These are phyloP conservation scores for Peterozyma toletana DNA, from an alignment of 805 yeast species.

Conservation along the genomic window DNA sequence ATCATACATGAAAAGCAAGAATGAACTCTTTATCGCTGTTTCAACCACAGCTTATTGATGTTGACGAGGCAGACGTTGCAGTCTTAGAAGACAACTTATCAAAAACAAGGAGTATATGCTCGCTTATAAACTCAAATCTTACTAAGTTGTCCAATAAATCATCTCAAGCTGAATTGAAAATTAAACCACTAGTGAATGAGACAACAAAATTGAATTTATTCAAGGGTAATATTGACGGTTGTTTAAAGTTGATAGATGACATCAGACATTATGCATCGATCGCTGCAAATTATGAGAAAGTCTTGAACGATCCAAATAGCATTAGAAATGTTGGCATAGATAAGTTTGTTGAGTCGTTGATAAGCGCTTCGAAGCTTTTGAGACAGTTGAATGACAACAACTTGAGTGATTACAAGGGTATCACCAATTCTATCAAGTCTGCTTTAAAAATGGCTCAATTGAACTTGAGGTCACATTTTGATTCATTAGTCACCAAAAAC, in stretches of 20 bases:
- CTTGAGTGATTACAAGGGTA: slow-evolving; percentile 56
- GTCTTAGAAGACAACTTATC: slow-evolving; percentile 70
- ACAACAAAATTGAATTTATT: slow-evolving; percentile 49
- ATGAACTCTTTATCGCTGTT: background rate
- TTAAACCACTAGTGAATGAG: slow-evolving; percentile 65
- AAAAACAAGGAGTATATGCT: slow-evolving; percentile 49
- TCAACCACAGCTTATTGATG: slow-evolving; percentile 30
- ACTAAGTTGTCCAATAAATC: slow-evolving; percentile 45
- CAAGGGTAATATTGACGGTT: slow-evolving; percentile 50
- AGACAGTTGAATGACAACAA: slow-evolving; percentile 31
- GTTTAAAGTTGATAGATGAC: slow-evolving; percentile 38
- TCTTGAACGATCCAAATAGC: slow-evolving; percentile 12
- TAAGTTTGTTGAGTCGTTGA: slow-evolving; percentile 24
- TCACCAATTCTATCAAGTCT: slow-evolving; percentile 50
- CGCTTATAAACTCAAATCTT: slow-evolving; percentile 48
- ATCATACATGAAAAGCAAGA: too few species aligned
- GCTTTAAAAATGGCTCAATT: slow-evolving; percentile 52
- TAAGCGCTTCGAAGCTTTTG: slow-evolving; percentile 36
- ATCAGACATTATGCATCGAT: slow-evolving; percentile 40
- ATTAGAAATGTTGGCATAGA: slow-evolving; percentile 25
- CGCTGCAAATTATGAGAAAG: slow-evolving; percentile 32
- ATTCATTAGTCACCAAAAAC: slow-evolving; percentile 29
- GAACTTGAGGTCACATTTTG: slow-evolving; percentile 43
- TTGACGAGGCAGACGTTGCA: slow-evolving; percentile 78
- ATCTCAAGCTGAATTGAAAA: slow-evolving; percentile 47